A percentile compares a stretch with the other conserved stretches of the same genome.
phyloP scores from a whole-genome alignment of 768 basidiomycete genomes.

The Pisolithus orientalis region DNA sequence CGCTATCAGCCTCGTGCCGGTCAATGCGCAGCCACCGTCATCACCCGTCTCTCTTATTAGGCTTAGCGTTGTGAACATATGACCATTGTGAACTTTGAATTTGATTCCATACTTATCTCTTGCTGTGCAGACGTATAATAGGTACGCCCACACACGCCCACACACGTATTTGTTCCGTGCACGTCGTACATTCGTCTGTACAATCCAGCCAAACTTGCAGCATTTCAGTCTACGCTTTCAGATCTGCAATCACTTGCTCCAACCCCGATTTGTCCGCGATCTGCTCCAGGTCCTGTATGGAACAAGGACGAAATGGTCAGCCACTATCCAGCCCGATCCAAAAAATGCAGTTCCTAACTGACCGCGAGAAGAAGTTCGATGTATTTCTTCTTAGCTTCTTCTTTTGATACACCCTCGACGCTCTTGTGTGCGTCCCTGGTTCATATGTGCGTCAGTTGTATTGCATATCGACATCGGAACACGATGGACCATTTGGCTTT shows the following conservation, averaged over 20 bases:
- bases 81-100: too few species aligned
- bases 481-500: conserved; percentile 79
- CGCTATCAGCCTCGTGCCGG: conserved; percentile 9
- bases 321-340: too few species aligned
- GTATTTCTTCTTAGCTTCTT: conserved; percentile 68
- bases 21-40: neutral
- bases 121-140: too few species aligned
- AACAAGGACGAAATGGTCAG: neutral
- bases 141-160: too few species aligned
- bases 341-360: conserved; percentile 9
- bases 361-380: conserved; percentile 72
- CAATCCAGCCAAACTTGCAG: too few species aligned
- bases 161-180: too few species aligned
- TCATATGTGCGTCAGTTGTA: neutral
- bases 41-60: neutral
- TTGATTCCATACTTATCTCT: too few species aligned
- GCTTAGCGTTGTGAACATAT: neutral
- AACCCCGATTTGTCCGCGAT: conserved; percentile 37
- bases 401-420: conserved; percentile 65
- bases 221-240: conserved; percentile 39
- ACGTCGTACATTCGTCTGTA: too few species aligned
- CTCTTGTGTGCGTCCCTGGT: conserved; percentile 81
- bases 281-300: conserved; percentile 49
- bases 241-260: conserved; percentile 50
- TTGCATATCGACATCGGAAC: neutral